Evolutionary conservation across 352 stramenopile genomes (phyloP).

Genomic region (Phytopythium litorale): DNA sequence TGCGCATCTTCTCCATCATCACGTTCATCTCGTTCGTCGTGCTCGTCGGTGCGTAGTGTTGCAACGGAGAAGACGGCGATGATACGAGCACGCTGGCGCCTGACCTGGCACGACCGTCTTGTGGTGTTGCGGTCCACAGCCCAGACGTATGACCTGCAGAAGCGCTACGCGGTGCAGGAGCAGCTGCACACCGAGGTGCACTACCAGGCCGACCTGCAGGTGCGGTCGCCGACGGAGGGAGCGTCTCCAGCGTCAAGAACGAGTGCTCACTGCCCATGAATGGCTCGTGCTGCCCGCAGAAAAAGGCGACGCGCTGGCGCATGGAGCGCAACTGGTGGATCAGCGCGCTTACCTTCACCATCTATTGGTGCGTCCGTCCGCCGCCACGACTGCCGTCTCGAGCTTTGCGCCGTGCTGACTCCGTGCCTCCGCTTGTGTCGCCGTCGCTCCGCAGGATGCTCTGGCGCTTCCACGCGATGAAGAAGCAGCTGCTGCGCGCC

Average conservation of each 20-base stretch:
- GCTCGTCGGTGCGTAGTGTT: constrained; percentile 26
- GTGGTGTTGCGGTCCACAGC: constrained; percentile 15
- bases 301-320: constrained; percentile 75
- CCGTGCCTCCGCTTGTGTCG: neutral
- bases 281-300: constrained; percentile 18
- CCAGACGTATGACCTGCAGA: constrained; percentile 78
- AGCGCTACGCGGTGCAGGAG: constrained; percentile 44
- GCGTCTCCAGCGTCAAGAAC: neutral
- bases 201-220: constrained; percentile 70
- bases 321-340: constrained; percentile 86
- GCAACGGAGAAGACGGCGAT: neutral
- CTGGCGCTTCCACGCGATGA: constrained; percentile 73
- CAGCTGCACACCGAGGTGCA: constrained; percentile 39
- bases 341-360: constrained; percentile 78
- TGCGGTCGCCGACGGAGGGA: constrained; percentile 12
- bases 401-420: constrained; percentile 2
- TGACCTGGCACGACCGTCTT: neutral
- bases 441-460: constrained; percentile 49
- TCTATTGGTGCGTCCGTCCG: constrained; percentile 58
- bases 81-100: neutral
- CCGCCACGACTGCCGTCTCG: too few species aligned
- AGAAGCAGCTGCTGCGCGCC: constrained; percentile 68
- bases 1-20: constrained; percentile 75
- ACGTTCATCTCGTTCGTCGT: constrained; percentile 71
- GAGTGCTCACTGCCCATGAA: neutral